phyloP scores from a whole-genome alignment of 2,329 filamentous ascomycete species.

The Stromatinia cepivora region DNA sequence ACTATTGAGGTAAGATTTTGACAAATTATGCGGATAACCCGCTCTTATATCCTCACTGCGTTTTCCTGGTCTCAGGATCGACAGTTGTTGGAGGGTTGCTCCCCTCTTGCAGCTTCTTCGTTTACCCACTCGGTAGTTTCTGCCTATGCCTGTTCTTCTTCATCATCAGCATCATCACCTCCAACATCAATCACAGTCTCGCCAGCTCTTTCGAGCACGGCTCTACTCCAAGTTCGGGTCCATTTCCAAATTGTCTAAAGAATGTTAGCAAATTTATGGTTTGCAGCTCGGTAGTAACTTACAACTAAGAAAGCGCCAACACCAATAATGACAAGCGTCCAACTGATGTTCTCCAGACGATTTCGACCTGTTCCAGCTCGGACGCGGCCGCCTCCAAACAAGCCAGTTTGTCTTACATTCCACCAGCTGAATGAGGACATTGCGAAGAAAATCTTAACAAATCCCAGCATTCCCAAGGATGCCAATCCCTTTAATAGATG shows the following conservation, averaged over 20 bases:
- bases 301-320: conserved; percentile 76
- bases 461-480: conserved; percentile 83
- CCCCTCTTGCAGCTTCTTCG: background rate
- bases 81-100: background rate
- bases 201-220: conserved; percentile 72
- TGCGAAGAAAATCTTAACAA: conserved; percentile 75
- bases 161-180: conserved; percentile 55
- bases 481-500: conserved; percentile 90
- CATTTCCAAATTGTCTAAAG: conserved; percentile 75
- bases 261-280: background rate
- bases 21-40: background rate
- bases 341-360: conserved; percentile 75
- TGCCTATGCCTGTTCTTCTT: conserved; percentile 25
- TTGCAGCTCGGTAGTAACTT: conserved; percentile 44
- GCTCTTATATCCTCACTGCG: conserved; percentile 19
- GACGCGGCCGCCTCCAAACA: conserved; percentile 53
- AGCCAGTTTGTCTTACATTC: conserved; percentile 64
- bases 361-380: conserved; percentile 67
- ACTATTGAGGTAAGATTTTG: background rate
- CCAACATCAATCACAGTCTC: conserved; percentile 83
- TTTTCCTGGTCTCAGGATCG: conserved; percentile 29
- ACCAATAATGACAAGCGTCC: conserved; percentile 77
- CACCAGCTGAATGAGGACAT: conserved; percentile 76
- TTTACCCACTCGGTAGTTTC: background rate
- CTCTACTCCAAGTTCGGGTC: conserved; percentile 71